Evolutionary conservation across 1,139 yeast genomes (phyloP), one percentile per base, ranked within the genome.

Genomic region (Hyphopichia khmerensis): DNA sequence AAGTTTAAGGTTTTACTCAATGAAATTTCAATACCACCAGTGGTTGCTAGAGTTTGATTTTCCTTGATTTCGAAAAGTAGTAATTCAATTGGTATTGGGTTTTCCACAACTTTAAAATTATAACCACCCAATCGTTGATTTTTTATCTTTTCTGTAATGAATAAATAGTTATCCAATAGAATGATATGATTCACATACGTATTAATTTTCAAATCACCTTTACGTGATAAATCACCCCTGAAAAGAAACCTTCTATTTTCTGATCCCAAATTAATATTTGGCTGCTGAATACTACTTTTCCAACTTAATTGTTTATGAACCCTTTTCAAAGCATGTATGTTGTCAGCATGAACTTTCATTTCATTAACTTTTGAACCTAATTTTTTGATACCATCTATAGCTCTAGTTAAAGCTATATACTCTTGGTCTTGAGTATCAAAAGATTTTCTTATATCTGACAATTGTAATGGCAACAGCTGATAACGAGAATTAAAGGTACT

Each of bases 401-500:
- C 87, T 41, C 75, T 69, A 2, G 70, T 65, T 31, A 88, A 61
- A 15, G 79, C 64, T 18, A 68, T 69, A 51, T 72, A 73, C 52
- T 88, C 95, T 2, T 76, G 74, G 39, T 79, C 81, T 34, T 72
- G 74, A 11, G 75, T 69, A 23, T 63, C 64, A 44, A 49, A 62
- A 45, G 19, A 84, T 69, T 54, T 75, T 59, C 64, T 73, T 24
- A 88, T 78, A 32, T 89, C 87, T 15, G 65, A 60, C 17, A 88
- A 67, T 34, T 88, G 84, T 34, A 88, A 68, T 1, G 89, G 85
- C 43, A 87, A 71, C 39, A 84, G 80, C 43, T 86, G 89, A 43
- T 87, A 72, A 14, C 95, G 75, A 4, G 89, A 86, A 48, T 86
- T 82, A 48, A 87, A 86, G 0, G 95, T 85, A 52, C 88, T 84